Conservation (phyloP, 2,329 filamentous ascomycete species). For the Ramularia endophylla region DNA sequence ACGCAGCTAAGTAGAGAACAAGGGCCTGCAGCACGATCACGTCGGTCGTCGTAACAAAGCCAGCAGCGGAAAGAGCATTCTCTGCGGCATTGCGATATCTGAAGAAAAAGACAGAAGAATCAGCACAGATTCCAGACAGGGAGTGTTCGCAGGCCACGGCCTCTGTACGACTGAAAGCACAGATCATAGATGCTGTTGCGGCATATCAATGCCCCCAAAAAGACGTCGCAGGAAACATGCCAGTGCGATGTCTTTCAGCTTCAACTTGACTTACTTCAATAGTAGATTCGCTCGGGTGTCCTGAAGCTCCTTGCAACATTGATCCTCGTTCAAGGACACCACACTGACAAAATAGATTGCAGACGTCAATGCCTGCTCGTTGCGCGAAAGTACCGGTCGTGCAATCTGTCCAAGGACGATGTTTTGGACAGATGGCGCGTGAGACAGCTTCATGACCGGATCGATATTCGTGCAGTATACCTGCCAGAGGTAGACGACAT, state of each 20-base stretch:
- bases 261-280: slow-evolving; percentile 11
- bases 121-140: too few relatives aligned
- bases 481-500: slow-evolving; percentile 67
- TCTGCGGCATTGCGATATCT: slow-evolving; percentile 23
- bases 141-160: not conserved
- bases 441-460: slow-evolving; percentile 65
- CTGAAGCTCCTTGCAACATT: slow-evolving; percentile 21
- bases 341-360: slow-evolving; percentile 31
- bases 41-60: slow-evolving; percentile 26
- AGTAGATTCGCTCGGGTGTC: slow-evolving; percentile 18
- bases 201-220: too few relatives aligned
- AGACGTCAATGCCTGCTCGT: slow-evolving; percentile 29
- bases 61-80: slow-evolving; percentile 21
- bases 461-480: slow-evolving; percentile 69
- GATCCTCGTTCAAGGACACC: slow-evolving; percentile 27
- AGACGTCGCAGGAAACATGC: slow-evolving; percentile 39
- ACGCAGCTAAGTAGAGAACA: slow-evolving; percentile 23
- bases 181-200: slow-evolving; percentile 39
- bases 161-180: slow-evolving; percentile 35
- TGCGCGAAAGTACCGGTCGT: slow-evolving; percentile 50
- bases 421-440: slow-evolving; percentile 63
- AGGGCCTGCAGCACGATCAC: slow-evolving; percentile 27
- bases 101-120: slow-evolving; percentile 5
- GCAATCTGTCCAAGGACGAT: slow-evolving; percentile 57
- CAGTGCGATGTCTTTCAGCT: slow-evolving; percentile 43